Evolutionary conservation across 345 rosid genomes (phyloP).

Genomic region (Eucalyptus urophylla): DNA sequence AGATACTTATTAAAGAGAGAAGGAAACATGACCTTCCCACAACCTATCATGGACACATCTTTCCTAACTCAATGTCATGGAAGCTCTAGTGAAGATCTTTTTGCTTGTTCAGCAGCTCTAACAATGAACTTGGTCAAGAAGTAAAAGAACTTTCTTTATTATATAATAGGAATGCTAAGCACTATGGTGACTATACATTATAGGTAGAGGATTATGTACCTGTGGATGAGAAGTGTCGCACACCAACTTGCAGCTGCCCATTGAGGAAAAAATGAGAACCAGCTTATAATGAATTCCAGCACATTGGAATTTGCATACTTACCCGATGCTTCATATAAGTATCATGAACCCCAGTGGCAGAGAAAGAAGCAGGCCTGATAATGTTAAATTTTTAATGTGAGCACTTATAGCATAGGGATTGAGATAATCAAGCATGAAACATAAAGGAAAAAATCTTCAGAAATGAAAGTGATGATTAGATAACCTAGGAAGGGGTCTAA

Average conservation of each 20-base stretch:
- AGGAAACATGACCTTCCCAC: not conserved
- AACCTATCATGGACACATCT: not conserved
- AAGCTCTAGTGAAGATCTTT: not conserved
- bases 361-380: slow-evolving; percentile 34
- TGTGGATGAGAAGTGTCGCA: slow-evolving; percentile 58
- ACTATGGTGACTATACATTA: not conserved
- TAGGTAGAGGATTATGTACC: slow-evolving; percentile 33
- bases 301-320: slow-evolving; percentile 1
- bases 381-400: not conserved
- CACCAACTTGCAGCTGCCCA: slow-evolving; percentile 54
- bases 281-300: not conserved
- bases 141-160: not conserved
- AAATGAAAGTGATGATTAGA: not conserved
- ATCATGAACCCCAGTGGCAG: slow-evolving; percentile 16
- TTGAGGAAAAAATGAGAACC: slow-evolving; percentile 4
- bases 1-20: not conserved
- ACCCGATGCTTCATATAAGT: slow-evolving; percentile 38
- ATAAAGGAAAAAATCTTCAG: not conserved
- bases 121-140: not conserved
- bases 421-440: not conserved
- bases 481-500: not conserved
- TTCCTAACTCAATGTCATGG: not conserved
- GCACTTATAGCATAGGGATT: not conserved
- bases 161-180: not conserved
- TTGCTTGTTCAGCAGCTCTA: not conserved